Percentiles rank a stretch among this genome's conserved stretches.
Evolutionary conservation across 23 red algal genomes (phyloP).

Genomic region (Chondrus crispus): DNA sequence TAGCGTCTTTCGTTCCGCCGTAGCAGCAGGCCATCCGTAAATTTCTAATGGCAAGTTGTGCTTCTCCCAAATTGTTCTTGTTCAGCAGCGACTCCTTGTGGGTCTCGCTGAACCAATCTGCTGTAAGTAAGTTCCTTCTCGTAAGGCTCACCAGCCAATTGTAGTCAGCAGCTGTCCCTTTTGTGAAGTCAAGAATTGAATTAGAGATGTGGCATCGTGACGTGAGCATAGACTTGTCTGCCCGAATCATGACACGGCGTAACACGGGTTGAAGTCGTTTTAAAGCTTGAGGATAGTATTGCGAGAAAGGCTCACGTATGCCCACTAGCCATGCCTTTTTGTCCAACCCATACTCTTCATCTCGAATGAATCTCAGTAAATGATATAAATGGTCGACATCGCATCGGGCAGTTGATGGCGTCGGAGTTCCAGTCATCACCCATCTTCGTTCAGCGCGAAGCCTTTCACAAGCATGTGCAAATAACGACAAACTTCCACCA

Average conservation of each 20-base stretch:
- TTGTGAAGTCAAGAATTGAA: constrained; percentile 55
- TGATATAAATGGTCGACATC: constrained; percentile 77
- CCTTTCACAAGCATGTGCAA: constrained; percentile 44
- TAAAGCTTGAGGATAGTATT: constrained; percentile 23
- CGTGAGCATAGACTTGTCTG: constrained; percentile 43
- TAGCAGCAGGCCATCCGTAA: constrained; percentile 49
- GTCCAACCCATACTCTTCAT: constrained; percentile 63
- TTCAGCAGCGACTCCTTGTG: constrained; percentile 67
- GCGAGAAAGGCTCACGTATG: constrained; percentile 73
- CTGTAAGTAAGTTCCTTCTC: constrained; percentile 45
- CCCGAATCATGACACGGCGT: constrained; percentile 41
- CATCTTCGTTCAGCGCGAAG: constrained; percentile 78
- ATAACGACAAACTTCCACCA: constrained; percentile 19
- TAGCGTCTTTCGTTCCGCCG: constrained; percentile 29
- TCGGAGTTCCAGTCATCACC: constrained; percentile 99
- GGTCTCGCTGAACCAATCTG: constrained; percentile 55
- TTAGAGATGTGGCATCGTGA: constrained; percentile 17
- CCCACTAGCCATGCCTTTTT: constrained; percentile 55
- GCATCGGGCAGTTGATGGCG: constrained; percentile 37
- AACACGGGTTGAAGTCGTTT: constrained; percentile 18
- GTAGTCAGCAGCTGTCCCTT: constrained; percentile 48
- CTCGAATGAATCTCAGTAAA: constrained; percentile 74
- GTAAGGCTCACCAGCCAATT: constrained; percentile 57
- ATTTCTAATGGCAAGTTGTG: not conserved
- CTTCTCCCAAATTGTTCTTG: constrained; percentile 31